Conservation (phyloP, 2,329 filamentous ascomycete genomes). For the Colletotrichum neosansevieriae region DNA sequence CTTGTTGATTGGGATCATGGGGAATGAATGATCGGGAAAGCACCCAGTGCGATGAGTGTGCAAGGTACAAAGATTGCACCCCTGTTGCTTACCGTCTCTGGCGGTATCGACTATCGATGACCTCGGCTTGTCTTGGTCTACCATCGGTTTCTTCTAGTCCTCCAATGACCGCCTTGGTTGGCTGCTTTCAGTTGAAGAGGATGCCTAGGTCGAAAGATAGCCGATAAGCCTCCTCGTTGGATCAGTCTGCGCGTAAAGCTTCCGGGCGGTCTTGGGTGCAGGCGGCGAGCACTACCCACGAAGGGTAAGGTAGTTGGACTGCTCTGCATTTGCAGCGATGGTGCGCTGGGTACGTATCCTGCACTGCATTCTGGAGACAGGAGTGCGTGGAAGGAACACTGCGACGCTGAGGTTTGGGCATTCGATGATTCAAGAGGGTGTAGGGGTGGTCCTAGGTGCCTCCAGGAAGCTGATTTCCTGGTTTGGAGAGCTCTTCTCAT, state of each 20-base stretch:
- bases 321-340: conserved; percentile 9
- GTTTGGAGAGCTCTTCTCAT: conserved; percentile 39
- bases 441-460: conserved; percentile 35
- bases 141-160: conserved; percentile 22
- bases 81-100: conserved; percentile 33
- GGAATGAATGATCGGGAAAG: conserved; percentile 43
- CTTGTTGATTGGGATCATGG: conserved; percentile 24
- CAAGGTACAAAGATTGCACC: conserved; percentile 12
- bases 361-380: conserved; percentile 20
- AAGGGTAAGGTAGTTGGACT: conserved; percentile 6
- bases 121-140: conserved; percentile 33
- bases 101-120: conserved; percentile 27
- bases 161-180: conserved; percentile 18
- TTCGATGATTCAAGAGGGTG: conserved; percentile 22
- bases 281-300: conserved; percentile 25
- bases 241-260: conserved; percentile 31
- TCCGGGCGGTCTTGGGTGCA: conserved; percentile 31
- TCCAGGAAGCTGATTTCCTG: conserved; percentile 38
- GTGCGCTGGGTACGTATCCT: conserved; percentile 17
- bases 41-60: conserved; percentile 44
- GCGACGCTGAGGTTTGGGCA: conserved; percentile 11
- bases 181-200: conserved; percentile 24
- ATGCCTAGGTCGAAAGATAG: conserved; percentile 5
- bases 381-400: conserved; percentile 27
- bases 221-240: conserved; percentile 10